These are phyloP conservation scores for Salisapilia sapeloensis DNA, from an alignment of 352 stramenopile species.

Conservation along the genomic window DNA sequence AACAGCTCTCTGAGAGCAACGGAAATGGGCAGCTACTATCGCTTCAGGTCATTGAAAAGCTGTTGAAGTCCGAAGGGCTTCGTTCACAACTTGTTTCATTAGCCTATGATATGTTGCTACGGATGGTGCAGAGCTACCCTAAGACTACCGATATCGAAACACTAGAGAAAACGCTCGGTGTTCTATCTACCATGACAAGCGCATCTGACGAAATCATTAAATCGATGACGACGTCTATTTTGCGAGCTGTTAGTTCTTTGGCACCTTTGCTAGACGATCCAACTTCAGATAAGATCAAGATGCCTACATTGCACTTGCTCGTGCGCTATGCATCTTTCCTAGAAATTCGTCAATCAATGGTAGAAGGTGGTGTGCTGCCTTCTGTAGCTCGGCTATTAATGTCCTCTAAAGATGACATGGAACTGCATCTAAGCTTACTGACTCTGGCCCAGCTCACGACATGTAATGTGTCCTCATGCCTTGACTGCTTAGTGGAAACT, in stretches of 20 bases:
- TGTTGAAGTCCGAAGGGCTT: too few species aligned
- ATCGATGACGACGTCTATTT: conserved; percentile 15
- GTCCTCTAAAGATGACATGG: conserved; percentile 22
- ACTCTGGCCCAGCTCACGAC: conserved; percentile 40
- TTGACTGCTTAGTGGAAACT: conserved; percentile 11
- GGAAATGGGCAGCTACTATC: too few species aligned
- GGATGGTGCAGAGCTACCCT: conserved; percentile 3
- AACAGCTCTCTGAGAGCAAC: too few species aligned
- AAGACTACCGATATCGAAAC: conserved; percentile 9
- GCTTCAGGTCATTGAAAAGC: too few species aligned
- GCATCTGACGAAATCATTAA: conserved; percentile 7
- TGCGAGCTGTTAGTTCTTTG: conserved; percentile 29
- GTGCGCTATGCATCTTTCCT: conserved; percentile 40
- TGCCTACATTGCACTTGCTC: conserved; percentile 44
- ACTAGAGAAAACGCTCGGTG: conserved; percentile 25
- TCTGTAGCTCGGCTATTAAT: conserved; percentile 13
- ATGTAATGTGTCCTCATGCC: conserved; percentile 10
- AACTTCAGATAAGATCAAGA: conserved; percentile 12
- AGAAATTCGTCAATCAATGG: conserved; percentile 21
- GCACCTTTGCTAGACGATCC: conserved; percentile 11
- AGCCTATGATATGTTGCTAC: too few species aligned
- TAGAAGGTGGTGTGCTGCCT: conserved; percentile 19
- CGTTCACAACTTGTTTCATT: too few species aligned
- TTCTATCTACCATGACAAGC: conserved; percentile 29
- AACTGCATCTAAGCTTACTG: conserved; percentile 41